These are phyloP conservation scores for Pilatotrama ljubarskyi DNA, from an alignment of 768 basidiomycete species.

Conservation along the genomic window DNA sequence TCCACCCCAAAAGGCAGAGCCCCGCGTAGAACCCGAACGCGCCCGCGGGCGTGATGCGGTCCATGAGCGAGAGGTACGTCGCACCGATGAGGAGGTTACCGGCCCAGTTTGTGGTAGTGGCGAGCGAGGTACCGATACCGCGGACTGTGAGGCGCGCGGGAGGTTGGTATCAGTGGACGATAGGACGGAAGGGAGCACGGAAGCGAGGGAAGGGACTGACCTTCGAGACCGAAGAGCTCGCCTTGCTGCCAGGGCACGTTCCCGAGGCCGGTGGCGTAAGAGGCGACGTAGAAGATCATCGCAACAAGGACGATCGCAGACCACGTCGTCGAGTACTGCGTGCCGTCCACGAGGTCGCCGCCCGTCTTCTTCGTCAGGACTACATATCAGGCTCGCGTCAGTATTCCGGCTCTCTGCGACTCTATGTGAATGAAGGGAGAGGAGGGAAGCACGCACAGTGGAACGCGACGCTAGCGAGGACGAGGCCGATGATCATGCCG, in stretches of 20 bases:
- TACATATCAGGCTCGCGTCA: conserved; percentile 27
- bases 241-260: conserved; percentile 90
- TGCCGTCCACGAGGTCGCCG: conserved; percentile 58
- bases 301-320: conserved; percentile 68
- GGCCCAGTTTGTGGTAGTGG: conserved; percentile 79
- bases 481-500: conserved; percentile 68
- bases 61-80: conserved; percentile 81
- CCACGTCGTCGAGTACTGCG: conserved; percentile 59
- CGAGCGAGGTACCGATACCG: conserved; percentile 73
- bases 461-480: conserved; percentile 65
- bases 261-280: conserved; percentile 77
- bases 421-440: background rate
- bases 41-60: conserved; percentile 67
- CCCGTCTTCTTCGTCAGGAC: conserved; percentile 63
- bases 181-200: background rate
- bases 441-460: conserved; percentile 47
- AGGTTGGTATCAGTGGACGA: background rate
- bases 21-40: conserved; percentile 80
- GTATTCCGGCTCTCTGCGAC: background rate
- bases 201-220: conserved; percentile 33
- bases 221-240: conserved; percentile 78
- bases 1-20: conserved; percentile 65
- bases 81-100: conserved; percentile 75
- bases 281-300: conserved; percentile 84
- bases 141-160: conserved; percentile 48